phyloP scores from a whole-genome alignment of 2,329 filamentous ascomycete species.

The Xylaria multiplex region DNA sequence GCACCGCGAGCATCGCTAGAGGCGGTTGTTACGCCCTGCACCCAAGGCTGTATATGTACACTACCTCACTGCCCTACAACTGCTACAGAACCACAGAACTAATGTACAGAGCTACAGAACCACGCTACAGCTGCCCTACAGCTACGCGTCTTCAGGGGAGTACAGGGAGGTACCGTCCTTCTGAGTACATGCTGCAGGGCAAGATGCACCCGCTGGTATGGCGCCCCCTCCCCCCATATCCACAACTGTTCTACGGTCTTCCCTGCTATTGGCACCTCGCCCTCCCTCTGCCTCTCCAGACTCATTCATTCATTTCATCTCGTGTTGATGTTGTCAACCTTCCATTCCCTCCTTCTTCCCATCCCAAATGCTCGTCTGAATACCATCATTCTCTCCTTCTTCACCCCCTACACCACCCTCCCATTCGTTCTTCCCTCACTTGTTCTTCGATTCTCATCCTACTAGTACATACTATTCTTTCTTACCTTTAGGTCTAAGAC shows the following conservation, averaged over 20 bases:
- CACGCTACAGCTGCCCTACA: background rate
- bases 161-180: conserved; percentile 2
- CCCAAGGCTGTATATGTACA: background rate
- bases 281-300: conserved; percentile 37
- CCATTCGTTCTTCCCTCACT: conserved; percentile 46
- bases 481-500: conserved; percentile 32
- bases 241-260: conserved; percentile 32
- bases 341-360: conserved; percentile 45
- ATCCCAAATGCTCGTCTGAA: conserved; percentile 47
- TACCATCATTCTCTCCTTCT: conserved; percentile 45
- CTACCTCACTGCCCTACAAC: background rate
- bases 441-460: conserved; percentile 44
- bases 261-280: conserved; percentile 38
- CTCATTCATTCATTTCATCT: conserved; percentile 38
- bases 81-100: no score
- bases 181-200: conserved; percentile 33
- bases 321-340: conserved; percentile 43
- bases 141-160: background rate
- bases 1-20: background rate
- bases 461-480: conserved; percentile 47
- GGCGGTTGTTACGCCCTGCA: background rate
- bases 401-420: conserved; percentile 41
- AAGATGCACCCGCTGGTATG: conserved; percentile 34
- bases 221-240: conserved; percentile 28
- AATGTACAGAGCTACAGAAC: no score